Conservation (phyloP, 2,329 filamentous ascomycete genomes). For the Lachnellula occidentalis region DNA sequence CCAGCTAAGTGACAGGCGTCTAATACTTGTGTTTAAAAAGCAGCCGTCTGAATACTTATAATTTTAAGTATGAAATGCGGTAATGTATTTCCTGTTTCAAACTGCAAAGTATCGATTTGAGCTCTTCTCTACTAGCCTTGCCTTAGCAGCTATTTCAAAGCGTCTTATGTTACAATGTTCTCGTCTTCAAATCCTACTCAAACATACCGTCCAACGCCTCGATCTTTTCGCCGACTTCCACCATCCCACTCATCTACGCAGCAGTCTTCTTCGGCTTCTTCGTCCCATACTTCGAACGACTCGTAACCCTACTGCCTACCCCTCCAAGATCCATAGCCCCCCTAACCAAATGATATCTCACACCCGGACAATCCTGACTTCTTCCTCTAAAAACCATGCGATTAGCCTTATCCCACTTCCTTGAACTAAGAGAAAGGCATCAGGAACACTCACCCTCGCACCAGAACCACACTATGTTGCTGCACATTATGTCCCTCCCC, state of each 20-base stretch:
- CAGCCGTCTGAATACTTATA: not conserved
- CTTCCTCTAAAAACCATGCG: conserved; percentile 46
- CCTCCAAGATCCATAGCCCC: conserved; percentile 92
- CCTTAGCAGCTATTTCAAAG: no score
- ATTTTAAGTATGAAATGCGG: no score
- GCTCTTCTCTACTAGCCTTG: not conserved
- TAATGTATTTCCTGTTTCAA: no score
- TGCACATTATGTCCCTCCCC: conserved; percentile 98
- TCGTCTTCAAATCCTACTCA: not conserved
- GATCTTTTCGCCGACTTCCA: not conserved
- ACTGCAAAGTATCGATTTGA: no score
- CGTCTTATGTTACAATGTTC: no score
- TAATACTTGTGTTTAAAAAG: not conserved
- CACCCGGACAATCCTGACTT: conserved; percentile 96
- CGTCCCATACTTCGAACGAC: conserved; percentile 93
- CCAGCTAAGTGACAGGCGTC: not conserved
- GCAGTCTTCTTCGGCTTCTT: conserved; percentile 90
- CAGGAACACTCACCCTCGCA: conserved; percentile 54
- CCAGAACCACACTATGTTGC: conserved; percentile 95
- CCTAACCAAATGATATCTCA: conserved; percentile 89
- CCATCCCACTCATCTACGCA: conserved; percentile 1
- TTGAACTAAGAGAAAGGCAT: not conserved
- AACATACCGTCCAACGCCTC: conserved; percentile 3
- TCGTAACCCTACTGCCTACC: conserved; percentile 76
- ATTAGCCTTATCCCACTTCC: not conserved